A percentile compares a stretch with the other conserved stretches of the same genome.
Conservation (phyloP, 148 eudicot species). For the Pouteria glomerata region DNA sequence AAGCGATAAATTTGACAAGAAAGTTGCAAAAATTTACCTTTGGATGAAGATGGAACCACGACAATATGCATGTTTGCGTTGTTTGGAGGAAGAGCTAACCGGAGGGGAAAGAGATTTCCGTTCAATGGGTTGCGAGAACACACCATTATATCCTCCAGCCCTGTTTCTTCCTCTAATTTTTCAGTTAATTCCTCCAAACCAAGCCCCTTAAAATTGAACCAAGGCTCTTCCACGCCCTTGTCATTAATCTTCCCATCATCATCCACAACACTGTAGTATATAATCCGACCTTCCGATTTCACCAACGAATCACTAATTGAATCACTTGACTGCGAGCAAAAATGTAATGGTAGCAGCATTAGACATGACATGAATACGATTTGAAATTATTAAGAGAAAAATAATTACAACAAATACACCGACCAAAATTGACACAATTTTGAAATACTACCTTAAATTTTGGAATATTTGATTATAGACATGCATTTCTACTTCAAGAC, state of each 20-base stretch:
- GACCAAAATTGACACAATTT: too few species aligned
- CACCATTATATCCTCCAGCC: conserved; percentile 43
- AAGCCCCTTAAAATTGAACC: conserved; percentile 50
- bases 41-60: conserved; percentile 69
- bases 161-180: conserved; percentile 71
- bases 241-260: conserved; percentile 42
- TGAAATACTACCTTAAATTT: too few species aligned
- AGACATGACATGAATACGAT: too few species aligned
- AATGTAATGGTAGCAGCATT: too few species aligned
- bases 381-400: too few species aligned
- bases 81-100: conserved; percentile 79
- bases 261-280: conserved; percentile 53
- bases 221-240: conserved; percentile 28
- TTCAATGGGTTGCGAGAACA: conserved; percentile 63
- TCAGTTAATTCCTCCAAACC: conserved; percentile 55
- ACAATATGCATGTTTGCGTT: conserved; percentile 66
- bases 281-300: conserved; percentile 56
- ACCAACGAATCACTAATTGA: conserved; percentile 27
- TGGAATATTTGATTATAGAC: too few species aligned
- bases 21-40: too few species aligned
- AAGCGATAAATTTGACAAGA: too few species aligned
- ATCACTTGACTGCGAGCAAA: conserved; percentile 35
- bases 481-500: too few species aligned
- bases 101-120: conserved; percentile 75
- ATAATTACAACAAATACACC: too few species aligned